Conservation (phyloP, 1,284 basidiomycete genomes). For the Amylostereum areolatum region DNA sequence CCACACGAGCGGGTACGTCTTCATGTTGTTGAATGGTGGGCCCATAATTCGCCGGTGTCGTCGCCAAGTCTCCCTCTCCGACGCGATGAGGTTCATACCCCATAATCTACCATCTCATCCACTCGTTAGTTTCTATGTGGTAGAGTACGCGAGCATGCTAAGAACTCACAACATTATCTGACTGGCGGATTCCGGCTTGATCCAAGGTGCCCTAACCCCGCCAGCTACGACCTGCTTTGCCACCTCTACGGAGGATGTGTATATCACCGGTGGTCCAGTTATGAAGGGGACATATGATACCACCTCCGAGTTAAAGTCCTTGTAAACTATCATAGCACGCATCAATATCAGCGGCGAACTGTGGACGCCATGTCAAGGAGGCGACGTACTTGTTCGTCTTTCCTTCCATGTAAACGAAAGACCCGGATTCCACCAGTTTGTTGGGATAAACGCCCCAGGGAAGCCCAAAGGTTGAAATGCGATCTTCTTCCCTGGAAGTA, state of each 20-base stretch:
- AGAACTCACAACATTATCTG: not conserved
- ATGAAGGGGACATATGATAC: slow-evolving; percentile 14
- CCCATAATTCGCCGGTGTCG: slow-evolving; percentile 13
- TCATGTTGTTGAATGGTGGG: slow-evolving; percentile 12
- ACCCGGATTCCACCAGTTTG: slow-evolving; percentile 18
- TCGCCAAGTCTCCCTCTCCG: slow-evolving; percentile 13
- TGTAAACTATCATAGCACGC: slow-evolving; percentile 8
- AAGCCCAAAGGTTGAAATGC: slow-evolving; percentile 11
- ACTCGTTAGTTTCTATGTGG: not conserved
- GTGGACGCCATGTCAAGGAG: not conserved
- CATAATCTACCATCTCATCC: slow-evolving; percentile 7
- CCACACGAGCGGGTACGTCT: slow-evolving; percentile 13
- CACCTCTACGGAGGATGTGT: slow-evolving; percentile 10
- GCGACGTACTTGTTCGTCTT: slow-evolving; percentile 12
- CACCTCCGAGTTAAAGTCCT: slow-evolving; percentile 7
- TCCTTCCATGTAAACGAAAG: slow-evolving; percentile 12
- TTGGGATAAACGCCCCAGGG: slow-evolving; percentile 13
- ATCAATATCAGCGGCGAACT: not conserved
- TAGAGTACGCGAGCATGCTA: not conserved
- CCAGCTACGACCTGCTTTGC: slow-evolving; percentile 10
- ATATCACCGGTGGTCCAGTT: slow-evolving; percentile 6
- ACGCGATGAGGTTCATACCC: slow-evolving; percentile 10
- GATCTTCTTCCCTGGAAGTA: slow-evolving; percentile 12
- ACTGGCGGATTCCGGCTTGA: slow-evolving; percentile 8
- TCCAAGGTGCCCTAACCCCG: slow-evolving; percentile 10